Evolutionary conservation across 495 filamentous ascomycete genomes (phyloP), one percentile per base, ranked within the genome.

Genomic region (Daldinia vernicosa): DNA sequence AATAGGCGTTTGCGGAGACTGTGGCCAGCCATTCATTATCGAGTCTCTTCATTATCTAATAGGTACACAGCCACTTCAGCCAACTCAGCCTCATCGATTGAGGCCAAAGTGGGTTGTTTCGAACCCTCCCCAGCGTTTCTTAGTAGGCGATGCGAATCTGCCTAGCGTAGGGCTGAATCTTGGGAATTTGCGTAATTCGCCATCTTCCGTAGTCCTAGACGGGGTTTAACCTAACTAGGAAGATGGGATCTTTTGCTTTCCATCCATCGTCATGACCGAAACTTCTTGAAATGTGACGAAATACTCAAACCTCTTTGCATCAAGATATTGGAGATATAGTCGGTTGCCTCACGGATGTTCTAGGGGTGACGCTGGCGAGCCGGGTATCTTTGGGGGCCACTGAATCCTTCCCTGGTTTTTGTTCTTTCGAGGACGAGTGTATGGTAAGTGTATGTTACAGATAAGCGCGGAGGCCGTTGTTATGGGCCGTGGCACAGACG

Each of bases 101-200:
- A 60, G 30, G 30, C 27, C 24, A 60, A 57, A 68, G 19, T 60
- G 50, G 47, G 17, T 19, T 19, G 64, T 66, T 67, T 68, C 55
- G 47, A 68, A 30, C 50, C 59, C 9, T 2, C 27, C 27, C 28
- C 28, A 2, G 22, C 39, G 33, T 47, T 71, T 54, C 35, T 60
- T 60, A 47, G 47, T 45, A 26, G 59, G 37, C 50, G 43, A 35
- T 24, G 19, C 12, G 37, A 72, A 64, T 72, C 64, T 72, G 69
- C 69, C 69, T 72, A 71, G 69, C 64, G 60, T 72, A 72, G 60
- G 69, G 69, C 69, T 72, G 69, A 72, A 72, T 68, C 55, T 47
- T 40, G n/a, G n/a, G n/a, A n/a, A n/a, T n/a, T n/a, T n/a, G n/a
- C n/a, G 17, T 35, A 63, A 40, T 54, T 35, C 8, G 50, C 28